phyloP scores from a whole-genome alignment of 352 stramenopile genomes.

The Pythium chondricola region DNA sequence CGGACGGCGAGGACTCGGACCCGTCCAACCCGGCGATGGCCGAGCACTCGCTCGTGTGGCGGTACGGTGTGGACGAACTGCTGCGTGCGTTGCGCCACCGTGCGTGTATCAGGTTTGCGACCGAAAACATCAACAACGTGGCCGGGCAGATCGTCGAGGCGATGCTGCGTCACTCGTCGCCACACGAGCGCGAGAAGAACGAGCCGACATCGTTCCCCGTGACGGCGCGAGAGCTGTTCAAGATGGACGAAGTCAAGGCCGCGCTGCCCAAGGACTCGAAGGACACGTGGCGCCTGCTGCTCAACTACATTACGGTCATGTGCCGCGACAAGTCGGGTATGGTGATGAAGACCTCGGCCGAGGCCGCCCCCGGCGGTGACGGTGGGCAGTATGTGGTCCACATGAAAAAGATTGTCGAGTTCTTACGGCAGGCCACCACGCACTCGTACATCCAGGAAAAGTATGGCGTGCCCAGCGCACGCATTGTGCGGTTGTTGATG shows the following conservation, averaged over 20 bases:
- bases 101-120: constrained; percentile 74
- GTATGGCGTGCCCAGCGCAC: constrained; percentile 71
- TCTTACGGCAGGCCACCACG: constrained; percentile 68
- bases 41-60: constrained; percentile 77
- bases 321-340: constrained; percentile 86
- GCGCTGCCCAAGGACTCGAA: constrained; percentile 69
- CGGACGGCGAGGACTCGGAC: constrained; percentile 25
- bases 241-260: constrained; percentile 58
- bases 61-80: constrained; percentile 68
- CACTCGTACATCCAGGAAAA: constrained; percentile 81
- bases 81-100: constrained; percentile 76
- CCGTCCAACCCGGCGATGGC: constrained; percentile 28
- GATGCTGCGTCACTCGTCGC: constrained; percentile 78
- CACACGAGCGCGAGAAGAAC: constrained; percentile 75
- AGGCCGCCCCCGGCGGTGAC: constrained; percentile 52
- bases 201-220: constrained; percentile 73
- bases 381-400: constrained; percentile 86
- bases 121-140: constrained; percentile 82
- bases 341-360: constrained; percentile 74
- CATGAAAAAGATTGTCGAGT: constrained; percentile 85
- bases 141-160: constrained; percentile 69
- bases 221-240: constrained; percentile 71
- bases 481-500: constrained; percentile 79
- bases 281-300: constrained; percentile 75
- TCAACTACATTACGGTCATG: constrained; percentile 89